Percentiles rank a stretch among this genome's conserved stretches.
phyloP scores from a whole-genome alignment of 345 rosid genomes.

The Citrus unshiu region DNA sequence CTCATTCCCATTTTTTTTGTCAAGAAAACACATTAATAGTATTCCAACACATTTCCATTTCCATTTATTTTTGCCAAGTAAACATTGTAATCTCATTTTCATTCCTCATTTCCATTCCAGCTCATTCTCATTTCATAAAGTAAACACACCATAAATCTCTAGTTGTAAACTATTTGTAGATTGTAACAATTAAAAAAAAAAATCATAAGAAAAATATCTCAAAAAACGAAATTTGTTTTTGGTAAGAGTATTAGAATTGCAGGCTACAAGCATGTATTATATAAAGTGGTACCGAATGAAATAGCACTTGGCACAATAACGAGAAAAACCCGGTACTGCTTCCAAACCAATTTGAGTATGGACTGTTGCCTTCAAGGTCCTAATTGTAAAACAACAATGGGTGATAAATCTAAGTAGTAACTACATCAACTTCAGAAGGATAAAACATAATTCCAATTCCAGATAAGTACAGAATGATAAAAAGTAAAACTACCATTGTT shows the following conservation, averaged over 20 bases:
- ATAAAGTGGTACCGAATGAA: background rate
- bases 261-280: too few species aligned
- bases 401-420: background rate
- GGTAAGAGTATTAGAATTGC: background rate
- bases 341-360: background rate
- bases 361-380: background rate
- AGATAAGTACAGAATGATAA: background rate
- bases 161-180: too few species aligned
- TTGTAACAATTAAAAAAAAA: too few species aligned
- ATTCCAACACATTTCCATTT: rapidly evolving
- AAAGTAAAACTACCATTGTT: background rate
- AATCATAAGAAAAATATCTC: background rate
- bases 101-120: too few species aligned
- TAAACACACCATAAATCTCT: background rate
- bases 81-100: too few species aligned
- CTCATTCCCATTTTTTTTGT: too few species aligned
- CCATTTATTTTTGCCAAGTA: too few species aligned
- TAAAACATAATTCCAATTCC: background rate
- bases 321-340: background rate
- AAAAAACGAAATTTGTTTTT: background rate
- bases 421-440: background rate
- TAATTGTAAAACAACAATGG: background rate
- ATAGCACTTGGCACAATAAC: background rate
- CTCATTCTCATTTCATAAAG: too few species aligned
- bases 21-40: too few species aligned